Base-by-base conservation (phyloP, 805 yeast genomes). In the Priceomyces carsonii region DNA sequence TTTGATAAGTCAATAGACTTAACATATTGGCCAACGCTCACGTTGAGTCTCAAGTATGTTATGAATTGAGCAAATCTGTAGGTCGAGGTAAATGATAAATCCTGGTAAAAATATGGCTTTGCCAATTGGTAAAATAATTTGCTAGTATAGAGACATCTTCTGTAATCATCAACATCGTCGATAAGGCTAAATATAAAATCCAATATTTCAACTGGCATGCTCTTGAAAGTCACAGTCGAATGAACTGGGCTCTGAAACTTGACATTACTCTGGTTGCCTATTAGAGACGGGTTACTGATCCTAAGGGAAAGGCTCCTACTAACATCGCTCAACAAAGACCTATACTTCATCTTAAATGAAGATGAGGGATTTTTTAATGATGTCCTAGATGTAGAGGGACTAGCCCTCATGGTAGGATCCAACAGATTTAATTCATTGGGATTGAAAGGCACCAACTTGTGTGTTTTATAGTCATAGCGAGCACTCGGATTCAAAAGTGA, bases 1-100 rank as follows among this genome's bases (percentile, higher is more conserved):
- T 45, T 55, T 1, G 90, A 80, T 17, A 88, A 55, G 51, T 88
- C 86, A 27, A 88, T 51, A 0, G 48, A 39, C 44, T 69, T 69
- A 2, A 88, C 85, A 39, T 71, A 67, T 16, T 53, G 48, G 0
- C 90, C 89, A 34, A 83, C 69, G 3, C 63, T 61, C 6, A 75
- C 69, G 43, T 75, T 73, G 35, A 73, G 65, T 28, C 84, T 66
- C n/a, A 88, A 57, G 4, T 80, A 71, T 2, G 89, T 71, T 4
- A 88, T 78, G 48, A 88, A 80, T 57, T 88, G 95, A 0, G 87
- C 93, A 28, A 85, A 75, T 26, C 95, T 64, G 53, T 84, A 88
- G 5, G 90, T 81, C 2, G 95, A 80, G 0, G 78, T 73, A 45
- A 88, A 73, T 9, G 48, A 41, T 3, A 90, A 79, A 6, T 58